Conservation (phyloP, 1,284 basidiomycete species). For the Tremellales sp. region DNA sequence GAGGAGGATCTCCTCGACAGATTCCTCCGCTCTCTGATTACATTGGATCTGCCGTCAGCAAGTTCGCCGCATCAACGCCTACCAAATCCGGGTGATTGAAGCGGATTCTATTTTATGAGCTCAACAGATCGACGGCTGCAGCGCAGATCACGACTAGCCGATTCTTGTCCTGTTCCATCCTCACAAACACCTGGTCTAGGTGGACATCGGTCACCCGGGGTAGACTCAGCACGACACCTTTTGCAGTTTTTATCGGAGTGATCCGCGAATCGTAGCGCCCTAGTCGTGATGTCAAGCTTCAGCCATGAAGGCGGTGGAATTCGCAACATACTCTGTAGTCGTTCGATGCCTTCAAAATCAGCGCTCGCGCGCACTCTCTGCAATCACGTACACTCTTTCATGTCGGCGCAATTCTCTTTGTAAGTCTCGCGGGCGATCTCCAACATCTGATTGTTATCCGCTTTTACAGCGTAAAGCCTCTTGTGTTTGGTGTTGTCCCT, state of each 20-base stretch:
- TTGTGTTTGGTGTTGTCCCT: too few relatives aligned
- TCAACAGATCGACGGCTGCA: neutral
- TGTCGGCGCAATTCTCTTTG: slow-evolving; percentile 83
- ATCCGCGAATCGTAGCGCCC: too few relatives aligned
- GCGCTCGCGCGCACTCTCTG: too few relatives aligned
- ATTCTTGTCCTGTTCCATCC: slow-evolving; percentile 2
- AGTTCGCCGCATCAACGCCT: slow-evolving; percentile 28
- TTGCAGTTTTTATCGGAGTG: too few relatives aligned
- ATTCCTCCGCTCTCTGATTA: slow-evolving; percentile 30
- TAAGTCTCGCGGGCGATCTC: slow-evolving; percentile 90
- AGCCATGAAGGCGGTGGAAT: neutral
- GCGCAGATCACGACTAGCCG: slow-evolving; percentile 2
- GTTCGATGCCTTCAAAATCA: too few relatives aligned
- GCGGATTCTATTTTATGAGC: slow-evolving; percentile 23
- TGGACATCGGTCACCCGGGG: neutral
- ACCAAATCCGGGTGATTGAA: slow-evolving; percentile 80
- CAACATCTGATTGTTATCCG: slow-evolving; percentile 72
- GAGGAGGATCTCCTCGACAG: slow-evolving; percentile 55
- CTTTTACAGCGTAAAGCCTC: slow-evolving; percentile 81
- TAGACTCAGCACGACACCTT: neutral
- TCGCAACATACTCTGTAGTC: too few relatives aligned
- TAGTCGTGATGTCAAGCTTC: neutral
- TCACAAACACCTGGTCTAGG: slow-evolving; percentile 8
- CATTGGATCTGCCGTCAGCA: slow-evolving; percentile 21
- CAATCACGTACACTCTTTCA: slow-evolving; percentile 42